Conservation (phyloP, 2,329 filamentous ascomycete genomes). For the Acrocalymma vagum region DNA sequence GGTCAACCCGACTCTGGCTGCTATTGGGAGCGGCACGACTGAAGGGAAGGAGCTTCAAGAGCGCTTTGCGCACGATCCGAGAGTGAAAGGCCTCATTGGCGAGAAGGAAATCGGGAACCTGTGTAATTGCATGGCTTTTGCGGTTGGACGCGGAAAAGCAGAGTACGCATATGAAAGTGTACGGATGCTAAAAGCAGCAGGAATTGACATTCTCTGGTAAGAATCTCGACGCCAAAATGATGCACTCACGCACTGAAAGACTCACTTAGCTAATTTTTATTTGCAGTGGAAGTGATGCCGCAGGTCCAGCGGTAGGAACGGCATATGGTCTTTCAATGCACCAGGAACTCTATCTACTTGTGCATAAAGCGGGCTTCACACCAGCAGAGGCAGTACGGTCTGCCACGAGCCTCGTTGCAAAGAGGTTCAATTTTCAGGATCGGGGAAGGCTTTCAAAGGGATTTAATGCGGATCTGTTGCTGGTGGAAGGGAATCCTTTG, state of each 20-base stretch:
- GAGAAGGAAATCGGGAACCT: slow-evolving; percentile 44
- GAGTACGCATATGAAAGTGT: slow-evolving; percentile 55
- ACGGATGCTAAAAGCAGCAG: slow-evolving; percentile 46
- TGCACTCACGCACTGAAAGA: background rate
- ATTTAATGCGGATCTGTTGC: slow-evolving; percentile 52
- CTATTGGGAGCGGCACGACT: slow-evolving; percentile 50
- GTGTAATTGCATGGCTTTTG: slow-evolving; percentile 53
- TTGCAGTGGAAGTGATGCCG: slow-evolving; percentile 52
- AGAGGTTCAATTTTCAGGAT: slow-evolving; percentile 51
- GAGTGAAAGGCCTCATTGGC: slow-evolving; percentile 44
- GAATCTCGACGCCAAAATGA: slow-evolving; percentile 1
- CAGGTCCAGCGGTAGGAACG: slow-evolving; percentile 53
- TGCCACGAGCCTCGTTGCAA: slow-evolving; percentile 52
- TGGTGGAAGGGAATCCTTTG: slow-evolving; percentile 55
- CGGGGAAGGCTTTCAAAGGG: slow-evolving; percentile 51
- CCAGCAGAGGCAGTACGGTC: slow-evolving; percentile 51
- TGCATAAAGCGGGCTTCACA: slow-evolving; percentile 52
- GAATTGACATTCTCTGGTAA: slow-evolving; percentile 53
- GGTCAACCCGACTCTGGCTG: slow-evolving; percentile 53
- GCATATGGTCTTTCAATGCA: slow-evolving; percentile 54
- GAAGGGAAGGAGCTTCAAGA: slow-evolving; percentile 51
- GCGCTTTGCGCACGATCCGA: slow-evolving; percentile 50
- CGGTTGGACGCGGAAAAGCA: slow-evolving; percentile 38
- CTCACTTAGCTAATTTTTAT: slow-evolving; percentile 15
- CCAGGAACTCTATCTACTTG: slow-evolving; percentile 53